Evolutionary conservation across 2,329 filamentous ascomycete species (phyloP), one percentile per base, ranked within the genome.

Genomic region (Corinectria fuckeliana): DNA sequence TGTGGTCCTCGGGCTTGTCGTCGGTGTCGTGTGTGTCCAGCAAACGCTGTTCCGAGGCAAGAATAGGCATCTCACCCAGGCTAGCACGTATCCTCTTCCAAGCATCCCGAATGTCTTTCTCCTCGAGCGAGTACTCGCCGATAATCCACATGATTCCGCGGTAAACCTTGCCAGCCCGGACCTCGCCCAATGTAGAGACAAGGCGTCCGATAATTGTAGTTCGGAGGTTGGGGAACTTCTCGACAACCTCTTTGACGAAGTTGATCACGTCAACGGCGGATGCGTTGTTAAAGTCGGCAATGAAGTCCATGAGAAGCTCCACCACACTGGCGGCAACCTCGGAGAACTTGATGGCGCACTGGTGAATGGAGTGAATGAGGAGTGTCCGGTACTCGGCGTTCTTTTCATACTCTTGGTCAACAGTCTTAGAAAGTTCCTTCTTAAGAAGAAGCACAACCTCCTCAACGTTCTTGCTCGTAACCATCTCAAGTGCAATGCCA

Each of bases 331-430:
- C 91, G 23, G 95, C 95, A 63, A 99, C 94, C 77, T 99, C 94
- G 10, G 95, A 98, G 81, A 98, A 98, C 75, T 96, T 97, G 83
- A 99, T 98, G 69, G 95, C 95, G 76, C 95, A 98, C 75, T 96
- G 93, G 77, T 99, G 95, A 72, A 99, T 99, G 34, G 93, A 92
- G 77, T 97, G 93, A 68, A 99, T 98, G 62, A 99, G 85, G 8
- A 99, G 85, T 72, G 96, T 93, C 69, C 95, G 91, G 77, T 97
- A 97, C 77, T 97, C 93, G 73, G 88, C 88, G 78, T 96, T 97
- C 87, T 98, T 98, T 81, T 99, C 95, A 79, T 97, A 98, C 76
- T 97, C 93, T 77, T 98, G 93, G 72, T 99, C 93, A 41, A 98
- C 92, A 0, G 95, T 99, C 84, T 98, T 99, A 63, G 92, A 89